Conservation (phyloP, 257 asterid species). For the Solanum dulcamara region DNA sequence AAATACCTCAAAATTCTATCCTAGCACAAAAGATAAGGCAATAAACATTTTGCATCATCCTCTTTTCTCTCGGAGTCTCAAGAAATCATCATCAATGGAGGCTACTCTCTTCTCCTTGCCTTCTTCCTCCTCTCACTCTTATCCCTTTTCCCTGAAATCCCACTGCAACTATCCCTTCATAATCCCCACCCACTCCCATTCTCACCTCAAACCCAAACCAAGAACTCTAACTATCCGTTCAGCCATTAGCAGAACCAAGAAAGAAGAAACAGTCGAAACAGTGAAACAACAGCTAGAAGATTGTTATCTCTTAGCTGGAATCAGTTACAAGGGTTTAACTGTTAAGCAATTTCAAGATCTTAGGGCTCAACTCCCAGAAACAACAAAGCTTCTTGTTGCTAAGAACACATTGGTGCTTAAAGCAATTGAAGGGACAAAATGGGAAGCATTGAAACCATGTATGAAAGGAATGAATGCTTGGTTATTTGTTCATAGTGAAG, state of each 20-base stretch:
- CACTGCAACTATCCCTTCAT: slow-evolving; percentile 46
- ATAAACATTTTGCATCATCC: not conserved
- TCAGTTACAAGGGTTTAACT: slow-evolving; percentile 75
- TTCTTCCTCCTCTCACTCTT: slow-evolving; percentile 5
- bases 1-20: not conserved
- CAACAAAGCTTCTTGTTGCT: slow-evolving; percentile 73
- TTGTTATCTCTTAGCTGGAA: slow-evolving; percentile 78
- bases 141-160: slow-evolving; percentile 47
- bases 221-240: slow-evolving; percentile 35
- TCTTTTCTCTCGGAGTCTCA: not conserved
- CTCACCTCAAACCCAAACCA: slow-evolving; percentile 11
- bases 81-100: slow-evolving; percentile 42
- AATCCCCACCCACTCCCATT: slow-evolving; percentile 9
- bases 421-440: slow-evolving; percentile 77
- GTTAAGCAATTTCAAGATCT: slow-evolving; percentile 74
- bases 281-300: slow-evolving; percentile 62
- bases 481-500: slow-evolving; percentile 81
- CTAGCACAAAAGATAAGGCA: not conserved
- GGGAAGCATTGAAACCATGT: slow-evolving; percentile 84
- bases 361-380: slow-evolving; percentile 62
- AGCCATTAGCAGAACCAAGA: slow-evolving; percentile 82
- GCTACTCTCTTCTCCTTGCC: slow-evolving; percentile 45
- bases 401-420: slow-evolving; percentile 75
- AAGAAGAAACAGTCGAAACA: slow-evolving; percentile 74
- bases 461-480: slow-evolving; percentile 97